Base-by-base conservation (phyloP, 495 filamentous ascomycete species). In the Penicillium fimorum region DNA sequence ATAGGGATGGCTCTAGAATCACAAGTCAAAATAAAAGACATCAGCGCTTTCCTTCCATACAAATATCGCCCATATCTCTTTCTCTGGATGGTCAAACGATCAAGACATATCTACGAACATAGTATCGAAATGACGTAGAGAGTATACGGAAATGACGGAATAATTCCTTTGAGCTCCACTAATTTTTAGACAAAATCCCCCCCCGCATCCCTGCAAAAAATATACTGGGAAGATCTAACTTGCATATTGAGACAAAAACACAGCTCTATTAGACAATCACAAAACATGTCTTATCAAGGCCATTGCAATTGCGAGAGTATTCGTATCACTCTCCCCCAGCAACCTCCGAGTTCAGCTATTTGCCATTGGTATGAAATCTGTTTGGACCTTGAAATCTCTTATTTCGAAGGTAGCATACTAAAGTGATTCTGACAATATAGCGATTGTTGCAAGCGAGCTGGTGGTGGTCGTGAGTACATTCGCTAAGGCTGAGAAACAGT, bases 281-380 rank as follows among this genome's bases (percentile, higher is more conserved):
- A n/a, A 41, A 54, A 25, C 10, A 72, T 70, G 66, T 50, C 56
- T 30, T 65, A 69, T 25, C 53, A 43, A 24, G 71, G 70, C 51
- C 60, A 67, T 44, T 75, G 68, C 59, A 69, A 67, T 33, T 66
- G 61, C 45, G 53, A 57, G 29, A 66, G 57, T 42, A 50, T 75
- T 49, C 61, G 63, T 54, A 56, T 69, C 33, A 60, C 63, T 27
- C 65, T 75, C 12, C 52, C 62, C 3, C 32, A 62, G 33, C 65
- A 68, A 38, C 69, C 69, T 0, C 10, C 50, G 0, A 54, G 35
- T 18, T 55, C 64, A 3, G 17, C 58, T 13, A 2, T 70, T 15
- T 71, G 69, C 35, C 65, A 71, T 46, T 71, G 69, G 67, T 71
- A 50, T 11, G 63, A 24, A 9, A 20, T 46, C 9, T 1, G 9